Evolutionary conservation across 78 protist genomes (phyloP).

Genomic region (Pelomyxa schiedti): DNA sequence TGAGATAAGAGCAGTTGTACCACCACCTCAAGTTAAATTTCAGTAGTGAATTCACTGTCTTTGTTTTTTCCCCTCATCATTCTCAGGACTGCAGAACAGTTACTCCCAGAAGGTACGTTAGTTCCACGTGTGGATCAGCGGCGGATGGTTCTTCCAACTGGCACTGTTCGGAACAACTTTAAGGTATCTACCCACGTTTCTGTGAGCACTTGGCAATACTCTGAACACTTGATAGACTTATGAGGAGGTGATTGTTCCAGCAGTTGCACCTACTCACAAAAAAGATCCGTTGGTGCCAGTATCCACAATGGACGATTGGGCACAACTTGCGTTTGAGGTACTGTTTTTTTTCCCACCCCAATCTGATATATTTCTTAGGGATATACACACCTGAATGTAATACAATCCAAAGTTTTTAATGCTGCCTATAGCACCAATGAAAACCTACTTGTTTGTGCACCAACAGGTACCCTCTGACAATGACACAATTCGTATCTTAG

Average conservation of each 20-base stretch:
- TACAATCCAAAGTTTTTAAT: constrained; percentile 52
- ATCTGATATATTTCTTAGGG: constrained; percentile 19
- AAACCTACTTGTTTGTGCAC: constrained; percentile 93
- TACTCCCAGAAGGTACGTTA: not conserved
- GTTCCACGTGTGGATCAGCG: not conserved
- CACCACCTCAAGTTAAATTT: too few species aligned
- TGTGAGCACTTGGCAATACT: too few species aligned
- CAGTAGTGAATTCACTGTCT: not conserved
- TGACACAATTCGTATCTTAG: too few species aligned
- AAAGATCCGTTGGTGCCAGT: not conserved
- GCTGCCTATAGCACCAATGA: constrained; percentile 76
- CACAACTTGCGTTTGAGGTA: not conserved
- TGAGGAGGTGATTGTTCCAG: not conserved
- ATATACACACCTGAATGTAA: constrained; percentile 10
- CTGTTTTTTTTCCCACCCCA: constrained; percentile 4
- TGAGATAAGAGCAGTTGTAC: too few species aligned
- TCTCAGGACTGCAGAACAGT: not conserved
- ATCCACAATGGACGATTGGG: not conserved
- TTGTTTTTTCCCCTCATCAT: not conserved
- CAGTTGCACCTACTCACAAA: not conserved
- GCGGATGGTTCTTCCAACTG: too few species aligned
- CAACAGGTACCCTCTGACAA: constrained; percentile 95
- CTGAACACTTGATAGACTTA: not conserved
- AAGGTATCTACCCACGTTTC: too few species aligned
- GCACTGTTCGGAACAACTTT: too few species aligned